Percentiles rank a stretch among this genome's conserved stretches.
Evolutionary conservation across 352 stramenopile species (phyloP).

Genomic region (Phytophthora citricola): DNA sequence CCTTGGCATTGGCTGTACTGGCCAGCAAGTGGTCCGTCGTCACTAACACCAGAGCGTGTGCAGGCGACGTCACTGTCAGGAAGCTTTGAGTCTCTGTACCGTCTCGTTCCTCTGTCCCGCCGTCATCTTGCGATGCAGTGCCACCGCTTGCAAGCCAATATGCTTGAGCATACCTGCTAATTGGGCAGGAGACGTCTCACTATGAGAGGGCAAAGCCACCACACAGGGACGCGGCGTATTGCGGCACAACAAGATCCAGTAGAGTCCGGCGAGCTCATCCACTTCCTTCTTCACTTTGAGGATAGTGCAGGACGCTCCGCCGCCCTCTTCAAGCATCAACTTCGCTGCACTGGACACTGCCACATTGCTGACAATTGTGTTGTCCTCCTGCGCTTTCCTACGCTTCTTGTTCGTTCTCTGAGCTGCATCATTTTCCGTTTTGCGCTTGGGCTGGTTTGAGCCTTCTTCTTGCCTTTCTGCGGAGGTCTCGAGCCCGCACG

Average conservation of each 20-base stretch:
- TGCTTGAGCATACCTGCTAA: slow-evolving; percentile 59
- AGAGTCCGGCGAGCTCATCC: slow-evolving; percentile 56
- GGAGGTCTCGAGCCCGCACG: neutral
- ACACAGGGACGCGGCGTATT: slow-evolving; percentile 48
- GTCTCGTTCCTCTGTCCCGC: slow-evolving; percentile 56
- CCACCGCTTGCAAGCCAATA: slow-evolving; percentile 64
- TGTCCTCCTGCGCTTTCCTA: slow-evolving; percentile 5
- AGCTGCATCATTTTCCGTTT: neutral
- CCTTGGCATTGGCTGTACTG: slow-evolving; percentile 31
- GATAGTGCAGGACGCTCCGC: slow-evolving; percentile 13
- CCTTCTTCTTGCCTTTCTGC: slow-evolving; percentile 23
- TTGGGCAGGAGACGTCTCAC: slow-evolving; percentile 29
- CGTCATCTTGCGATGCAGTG: slow-evolving; percentile 79
- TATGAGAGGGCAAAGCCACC: slow-evolving; percentile 53
- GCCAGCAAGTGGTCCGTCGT: slow-evolving; percentile 67
- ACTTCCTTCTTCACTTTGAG: slow-evolving; percentile 45
- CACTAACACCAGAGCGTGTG: slow-evolving; percentile 56
- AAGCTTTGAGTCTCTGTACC: slow-evolving; percentile 49
- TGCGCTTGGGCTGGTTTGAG: slow-evolving; percentile 14
- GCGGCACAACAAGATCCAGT: slow-evolving; percentile 68
- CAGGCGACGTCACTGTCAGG: neutral
- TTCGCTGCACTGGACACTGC: slow-evolving; percentile 26
- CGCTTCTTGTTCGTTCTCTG: slow-evolving; percentile 18
- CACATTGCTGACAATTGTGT: slow-evolving; percentile 26
- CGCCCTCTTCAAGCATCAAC: slow-evolving; percentile 20